Percentiles rank a stretch among this genome's conserved stretches.
phyloP scores from a whole-genome alignment of 176 grass and related monocot genomes.

The Aechmea fasciata region DNA sequence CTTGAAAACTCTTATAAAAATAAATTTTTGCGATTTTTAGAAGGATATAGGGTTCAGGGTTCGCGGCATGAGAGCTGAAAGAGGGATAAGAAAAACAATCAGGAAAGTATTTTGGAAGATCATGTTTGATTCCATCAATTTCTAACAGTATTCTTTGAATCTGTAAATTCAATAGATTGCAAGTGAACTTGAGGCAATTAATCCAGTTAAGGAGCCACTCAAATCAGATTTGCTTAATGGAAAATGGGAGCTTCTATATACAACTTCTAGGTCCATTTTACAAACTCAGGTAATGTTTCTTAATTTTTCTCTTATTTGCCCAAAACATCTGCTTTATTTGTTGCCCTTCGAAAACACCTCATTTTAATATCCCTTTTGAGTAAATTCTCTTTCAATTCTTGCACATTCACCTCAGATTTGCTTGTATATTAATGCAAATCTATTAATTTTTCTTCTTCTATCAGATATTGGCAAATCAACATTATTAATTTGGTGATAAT shows the following conservation, averaged over 20 bases:
- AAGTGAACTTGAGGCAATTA: slow-evolving; percentile 51
- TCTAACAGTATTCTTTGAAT: not conserved
- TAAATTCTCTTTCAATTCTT: not conserved
- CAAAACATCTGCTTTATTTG: not conserved
- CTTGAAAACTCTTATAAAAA: no score
- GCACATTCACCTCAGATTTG: not conserved
- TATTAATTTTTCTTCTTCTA: not conserved
- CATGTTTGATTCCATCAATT: not conserved
- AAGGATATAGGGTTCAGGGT: no score
- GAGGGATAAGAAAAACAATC: no score
- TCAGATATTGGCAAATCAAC: not conserved
- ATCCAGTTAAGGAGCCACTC: slow-evolving; percentile 61
- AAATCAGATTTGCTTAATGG: slow-evolving; percentile 87
- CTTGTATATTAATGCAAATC: not conserved
- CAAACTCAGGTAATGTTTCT: slow-evolving; percentile 40
- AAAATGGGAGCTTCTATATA: slow-evolving; percentile 91
- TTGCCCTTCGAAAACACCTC: no score
- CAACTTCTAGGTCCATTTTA: slow-evolving; percentile 73
- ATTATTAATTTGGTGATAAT: not conserved
- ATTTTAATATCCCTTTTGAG: not conserved
- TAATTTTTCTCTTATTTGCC: not conserved
- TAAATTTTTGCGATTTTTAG: no score
- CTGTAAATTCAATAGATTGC: slow-evolving; percentile 33
- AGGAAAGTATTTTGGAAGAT: not conserved
- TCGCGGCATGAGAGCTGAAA: no score